These are phyloP conservation scores for Tylopilus felleus DNA, from an alignment of 768 basidiomycete species.

Conservation along the genomic window DNA sequence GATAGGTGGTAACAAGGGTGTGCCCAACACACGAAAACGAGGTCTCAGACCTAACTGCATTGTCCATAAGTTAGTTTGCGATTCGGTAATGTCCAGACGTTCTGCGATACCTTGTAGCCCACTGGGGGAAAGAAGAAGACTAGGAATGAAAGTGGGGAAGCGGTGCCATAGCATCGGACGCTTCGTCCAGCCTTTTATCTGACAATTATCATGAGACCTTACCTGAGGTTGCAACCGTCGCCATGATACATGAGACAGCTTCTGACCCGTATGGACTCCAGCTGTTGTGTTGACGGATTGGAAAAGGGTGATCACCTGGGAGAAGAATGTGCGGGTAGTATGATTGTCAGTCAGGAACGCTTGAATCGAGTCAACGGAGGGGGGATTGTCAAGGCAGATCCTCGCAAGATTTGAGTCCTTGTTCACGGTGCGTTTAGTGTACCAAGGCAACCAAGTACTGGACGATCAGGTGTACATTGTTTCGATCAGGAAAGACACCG, in stretches of 20 bases:
- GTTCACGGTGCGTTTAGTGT: no score
- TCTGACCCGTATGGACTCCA: background rate
- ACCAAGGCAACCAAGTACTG: no score
- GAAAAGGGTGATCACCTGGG: background rate
- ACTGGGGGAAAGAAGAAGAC: constrained; percentile 3
- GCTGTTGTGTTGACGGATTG: background rate
- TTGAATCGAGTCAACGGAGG: background rate
- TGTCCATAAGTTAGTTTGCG: background rate
- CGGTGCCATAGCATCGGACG: background rate
- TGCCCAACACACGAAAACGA: constrained; percentile 19
- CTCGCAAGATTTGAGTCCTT: background rate
- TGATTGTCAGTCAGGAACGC: no score
- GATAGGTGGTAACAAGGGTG: constrained; percentile 10
- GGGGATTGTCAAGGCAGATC: background rate
- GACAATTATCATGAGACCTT: background rate
- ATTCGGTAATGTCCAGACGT: background rate
- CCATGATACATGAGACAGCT: constrained; percentile 2
- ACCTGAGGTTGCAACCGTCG: constrained; percentile 5
- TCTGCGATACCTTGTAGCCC: constrained; percentile 11
- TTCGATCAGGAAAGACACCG: background rate
- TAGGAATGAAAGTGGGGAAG: background rate
- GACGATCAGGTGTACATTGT: background rate
- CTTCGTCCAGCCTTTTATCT: constrained; percentile 10
- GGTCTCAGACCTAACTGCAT: constrained; percentile 23
- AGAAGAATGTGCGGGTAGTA: background rate